Conservation (phyloP, 352 stramenopile species). For the Phytophthora ohioensis region DNA sequence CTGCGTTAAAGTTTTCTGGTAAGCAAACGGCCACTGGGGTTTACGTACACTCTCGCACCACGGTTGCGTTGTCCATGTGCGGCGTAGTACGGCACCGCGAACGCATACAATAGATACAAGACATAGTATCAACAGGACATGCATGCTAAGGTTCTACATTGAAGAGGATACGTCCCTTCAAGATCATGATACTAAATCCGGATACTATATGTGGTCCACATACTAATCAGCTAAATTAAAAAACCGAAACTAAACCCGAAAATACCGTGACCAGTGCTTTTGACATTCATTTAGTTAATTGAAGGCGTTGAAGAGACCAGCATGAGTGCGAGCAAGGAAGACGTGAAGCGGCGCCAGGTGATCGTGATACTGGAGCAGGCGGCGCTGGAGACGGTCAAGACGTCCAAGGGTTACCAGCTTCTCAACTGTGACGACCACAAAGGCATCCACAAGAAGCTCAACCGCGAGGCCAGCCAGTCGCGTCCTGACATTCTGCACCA, state of each 20-base stretch:
- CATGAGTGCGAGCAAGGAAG: constrained; percentile 65
- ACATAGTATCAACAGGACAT: constrained; percentile 10
- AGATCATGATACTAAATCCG: constrained; percentile 2
- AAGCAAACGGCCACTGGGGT: constrained; percentile 95
- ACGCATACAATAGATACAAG: neutral
- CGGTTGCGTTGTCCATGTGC: constrained; percentile 84
- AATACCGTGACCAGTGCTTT: constrained; percentile 27
- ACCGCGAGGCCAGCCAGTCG: constrained; percentile 96
- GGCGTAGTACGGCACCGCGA: constrained; percentile 75
- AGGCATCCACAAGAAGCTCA: constrained; percentile 94
- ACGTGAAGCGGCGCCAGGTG: constrained; percentile 90
- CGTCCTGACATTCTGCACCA: constrained; percentile 99
- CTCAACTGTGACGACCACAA: constrained; percentile 99
- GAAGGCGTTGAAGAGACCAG: neutral
- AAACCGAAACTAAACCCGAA: neutral
- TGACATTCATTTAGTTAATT: constrained; percentile 1
- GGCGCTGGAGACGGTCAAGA: constrained; percentile 99
- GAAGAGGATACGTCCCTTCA: constrained; percentile 14
- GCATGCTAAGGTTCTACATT: constrained; percentile 17
- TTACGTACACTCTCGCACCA: constrained; percentile 89
- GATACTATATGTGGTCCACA: constrained; percentile 1
- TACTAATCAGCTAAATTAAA: neutral
- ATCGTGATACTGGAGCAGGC: constrained; percentile 99
- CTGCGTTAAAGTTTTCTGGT: constrained; percentile 85
- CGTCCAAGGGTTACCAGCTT: constrained; percentile 98